Conservation (phyloP, 805 yeast genomes). For the Metschnikowia matae region DNA sequence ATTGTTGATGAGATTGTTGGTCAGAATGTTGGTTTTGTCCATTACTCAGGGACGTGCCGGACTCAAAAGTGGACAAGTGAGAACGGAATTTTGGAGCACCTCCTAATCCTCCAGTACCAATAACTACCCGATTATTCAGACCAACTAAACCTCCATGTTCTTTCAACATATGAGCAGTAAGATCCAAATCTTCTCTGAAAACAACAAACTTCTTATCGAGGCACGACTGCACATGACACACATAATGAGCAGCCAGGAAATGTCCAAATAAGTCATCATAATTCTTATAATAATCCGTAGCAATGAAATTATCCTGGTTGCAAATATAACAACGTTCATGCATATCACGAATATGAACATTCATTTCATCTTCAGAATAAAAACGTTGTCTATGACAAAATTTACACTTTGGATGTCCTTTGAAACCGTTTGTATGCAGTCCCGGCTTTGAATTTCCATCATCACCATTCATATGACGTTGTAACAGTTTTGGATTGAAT, state of each 20-base stretch:
- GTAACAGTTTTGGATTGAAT: slow-evolving; percentile 58
- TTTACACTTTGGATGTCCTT: slow-evolving; percentile 85
- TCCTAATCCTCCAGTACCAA: slow-evolving; percentile 29
- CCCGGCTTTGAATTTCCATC: background rate
- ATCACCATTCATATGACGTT: slow-evolving; percentile 76
- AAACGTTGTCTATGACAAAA: slow-evolving; percentile 73
- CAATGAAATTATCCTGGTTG: slow-evolving; percentile 64
- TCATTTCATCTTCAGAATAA: slow-evolving; percentile 85
- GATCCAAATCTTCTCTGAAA: slow-evolving; percentile 78
- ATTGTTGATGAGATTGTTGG: slow-evolving; percentile 14
- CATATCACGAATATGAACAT: slow-evolving; percentile 70
- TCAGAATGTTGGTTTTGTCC: slow-evolving; percentile 6
- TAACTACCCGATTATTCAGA: slow-evolving; percentile 41
- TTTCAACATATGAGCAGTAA: slow-evolving; percentile 81
- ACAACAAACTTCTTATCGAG: slow-evolving; percentile 89
- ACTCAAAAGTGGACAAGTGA: slow-evolving; percentile 58
- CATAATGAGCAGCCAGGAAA: slow-evolving; percentile 68
- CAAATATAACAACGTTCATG: slow-evolving; percentile 93
- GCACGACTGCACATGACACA: slow-evolving; percentile 74
- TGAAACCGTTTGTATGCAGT: slow-evolving; percentile 52
- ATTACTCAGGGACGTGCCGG: slow-evolving; percentile 8
- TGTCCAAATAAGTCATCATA: slow-evolving; percentile 74
- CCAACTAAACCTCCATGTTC: slow-evolving; percentile 65
- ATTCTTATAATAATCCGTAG: slow-evolving; percentile 60
- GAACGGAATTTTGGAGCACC: slow-evolving; percentile 44